Conservation (phyloP, 1,284 basidiomycete species). For the Golubevia pallescens region DNA sequence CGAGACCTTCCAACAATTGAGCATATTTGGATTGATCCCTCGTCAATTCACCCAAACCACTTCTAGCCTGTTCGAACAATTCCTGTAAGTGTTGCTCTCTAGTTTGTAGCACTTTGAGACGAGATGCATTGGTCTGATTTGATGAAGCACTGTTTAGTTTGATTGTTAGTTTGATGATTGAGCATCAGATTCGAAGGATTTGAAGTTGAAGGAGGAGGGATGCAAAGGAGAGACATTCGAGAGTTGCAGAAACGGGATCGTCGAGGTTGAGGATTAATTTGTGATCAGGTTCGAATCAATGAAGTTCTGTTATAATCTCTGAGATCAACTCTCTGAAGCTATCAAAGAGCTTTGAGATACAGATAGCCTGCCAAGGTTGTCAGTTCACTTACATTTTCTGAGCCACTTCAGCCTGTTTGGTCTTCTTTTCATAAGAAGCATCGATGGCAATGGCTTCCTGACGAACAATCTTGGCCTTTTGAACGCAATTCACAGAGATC, state of each 20-base stretch:
- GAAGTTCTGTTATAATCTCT: neutral
- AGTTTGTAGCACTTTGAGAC: conserved; percentile 85
- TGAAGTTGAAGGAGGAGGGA: too few species aligned
- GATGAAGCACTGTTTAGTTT: conserved; percentile 78
- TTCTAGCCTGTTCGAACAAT: conserved; percentile 80
- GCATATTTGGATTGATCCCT: conserved; percentile 76
- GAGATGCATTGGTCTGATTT: conserved; percentile 90
- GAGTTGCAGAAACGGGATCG: too few species aligned
- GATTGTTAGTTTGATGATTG: neutral
- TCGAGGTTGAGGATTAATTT: too few species aligned
- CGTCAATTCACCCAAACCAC: conserved; percentile 72
- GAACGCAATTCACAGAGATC: neutral
- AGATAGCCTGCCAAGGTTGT: neutral
- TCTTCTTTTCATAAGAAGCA: conserved; percentile 57
- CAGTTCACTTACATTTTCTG: conserved; percentile 55
- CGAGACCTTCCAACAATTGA: conserved; percentile 78
- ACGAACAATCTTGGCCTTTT: conserved; percentile 56
- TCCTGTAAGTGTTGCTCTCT: conserved; percentile 91
- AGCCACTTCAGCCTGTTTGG: conserved; percentile 52
- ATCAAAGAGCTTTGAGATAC: neutral
- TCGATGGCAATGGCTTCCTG: conserved; percentile 58
- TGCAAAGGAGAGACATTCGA: too few species aligned
- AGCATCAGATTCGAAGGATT: too few species aligned
- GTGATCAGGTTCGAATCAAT: too few species aligned
- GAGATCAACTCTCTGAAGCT: neutral